Evolutionary conservation across 2,329 filamentous ascomycete genomes (phyloP).

Genomic region (Leptodontidium sp.): DNA sequence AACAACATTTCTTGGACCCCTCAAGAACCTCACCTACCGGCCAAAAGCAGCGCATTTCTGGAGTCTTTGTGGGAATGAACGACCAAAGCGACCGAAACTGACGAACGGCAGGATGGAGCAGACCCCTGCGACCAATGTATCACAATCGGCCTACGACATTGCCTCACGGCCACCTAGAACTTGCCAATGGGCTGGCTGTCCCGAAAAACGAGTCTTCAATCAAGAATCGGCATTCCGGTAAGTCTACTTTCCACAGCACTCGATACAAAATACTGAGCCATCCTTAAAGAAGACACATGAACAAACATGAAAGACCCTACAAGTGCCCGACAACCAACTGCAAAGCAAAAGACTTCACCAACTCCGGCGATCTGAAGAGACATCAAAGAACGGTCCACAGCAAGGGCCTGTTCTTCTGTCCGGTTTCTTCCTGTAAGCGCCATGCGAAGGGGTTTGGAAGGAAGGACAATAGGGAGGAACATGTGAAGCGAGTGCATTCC

Average conservation of each 20-base stretch:
- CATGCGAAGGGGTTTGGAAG: constrained; percentile 22
- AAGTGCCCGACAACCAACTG: constrained; percentile 24
- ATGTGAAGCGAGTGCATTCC: constrained; percentile 26
- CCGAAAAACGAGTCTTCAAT: constrained; percentile 11
- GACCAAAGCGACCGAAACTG: neutral
- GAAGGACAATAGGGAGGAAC: constrained; percentile 29
- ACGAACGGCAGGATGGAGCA: neutral
- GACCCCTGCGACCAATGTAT: neutral
- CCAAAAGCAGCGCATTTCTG: too few species aligned
- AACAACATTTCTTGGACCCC: too few species aligned
- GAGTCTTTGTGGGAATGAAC: too few species aligned
- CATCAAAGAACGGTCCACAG: constrained; percentile 28
- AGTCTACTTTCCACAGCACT: neutral
- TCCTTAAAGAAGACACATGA: constrained; percentile 25
- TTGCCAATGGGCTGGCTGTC: constrained; percentile 20
- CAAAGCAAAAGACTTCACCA: constrained; percentile 25
- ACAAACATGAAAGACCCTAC: constrained; percentile 30
- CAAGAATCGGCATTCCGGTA: constrained; percentile 25
- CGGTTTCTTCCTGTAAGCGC: constrained; percentile 25
- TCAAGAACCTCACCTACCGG: too few species aligned
- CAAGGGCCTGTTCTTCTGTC: constrained; percentile 20
- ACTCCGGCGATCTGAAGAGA: constrained; percentile 25
- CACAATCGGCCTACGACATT: too few species aligned
- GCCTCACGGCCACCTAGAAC: neutral
- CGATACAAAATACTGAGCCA: neutral